Evolutionary conservation across 768 basidiomycete species (phyloP), one percentile per base, ranked within the genome.

Genomic region (Tubosaeta sp.): DNA sequence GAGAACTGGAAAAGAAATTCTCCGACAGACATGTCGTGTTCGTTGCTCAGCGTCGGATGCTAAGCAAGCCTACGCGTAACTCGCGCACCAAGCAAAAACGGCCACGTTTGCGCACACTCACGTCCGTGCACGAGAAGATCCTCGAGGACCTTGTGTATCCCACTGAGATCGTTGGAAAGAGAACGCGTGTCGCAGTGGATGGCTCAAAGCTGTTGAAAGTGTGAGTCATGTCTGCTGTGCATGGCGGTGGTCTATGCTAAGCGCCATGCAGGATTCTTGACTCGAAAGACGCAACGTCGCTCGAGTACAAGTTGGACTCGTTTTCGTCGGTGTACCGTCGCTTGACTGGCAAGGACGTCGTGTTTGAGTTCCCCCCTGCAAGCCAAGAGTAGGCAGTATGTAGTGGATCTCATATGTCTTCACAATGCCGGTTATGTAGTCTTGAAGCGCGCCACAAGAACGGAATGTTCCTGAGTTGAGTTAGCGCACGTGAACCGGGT

Each of bases 1-100:
- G 95, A 48, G 95, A 98, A 71, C 83, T 99, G 66, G 96, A 99
- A 84, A 99, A 99, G 84, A 99, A 99, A 76, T 97, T 99, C 78
- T 92, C 96, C 41, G 96, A 98, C 77, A 86, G 94, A 70, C 94
- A 98, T 75, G 93, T 99, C 71, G 91, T 99, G 52, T 98, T 99
- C 72, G 84, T 98, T 71, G 96, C 90, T 49, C 96, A 99, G 77
- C 93, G 96, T 72, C 86, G 95, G 68, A 94, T 97, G 86, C 80
- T 98, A 71, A 90, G 87, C 78, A 97, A 94, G 74, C 94, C 94
- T 51, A 94, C 93, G 60, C 92, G 94, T 59, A 90, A 81, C 67
- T 91, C 93, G 51, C 87, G 90, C 60, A 86, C 90, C 62, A 81
- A 86, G 76, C 95, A 99, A 79, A 95, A 95, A 83, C 80, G 96